phyloP scores from a whole-genome alignment of 495 filamentous ascomycete genomes.

The Annulohypoxylon bovei region DNA sequence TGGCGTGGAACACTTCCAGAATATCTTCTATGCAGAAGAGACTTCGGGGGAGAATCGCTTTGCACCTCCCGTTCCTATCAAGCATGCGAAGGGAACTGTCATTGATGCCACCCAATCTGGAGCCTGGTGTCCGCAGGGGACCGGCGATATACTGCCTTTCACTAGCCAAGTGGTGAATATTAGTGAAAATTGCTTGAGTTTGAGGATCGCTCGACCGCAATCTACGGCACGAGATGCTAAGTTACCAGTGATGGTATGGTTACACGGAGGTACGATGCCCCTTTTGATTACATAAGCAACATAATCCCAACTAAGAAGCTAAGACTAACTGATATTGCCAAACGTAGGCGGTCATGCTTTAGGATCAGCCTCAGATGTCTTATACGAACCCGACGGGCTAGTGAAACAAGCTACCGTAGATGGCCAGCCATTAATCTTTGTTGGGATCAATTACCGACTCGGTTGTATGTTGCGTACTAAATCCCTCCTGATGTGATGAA shows the following conservation, averaged over 20 bases:
- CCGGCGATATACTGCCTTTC: slow-evolving; percentile 21
- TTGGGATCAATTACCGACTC: slow-evolving; percentile 5
- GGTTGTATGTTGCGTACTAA: slow-evolving; percentile 3
- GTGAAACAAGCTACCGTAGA: slow-evolving; percentile 10
- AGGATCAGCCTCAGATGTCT: slow-evolving; percentile 8
- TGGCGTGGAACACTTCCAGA: slow-evolving; percentile 18
- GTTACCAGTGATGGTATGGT: slow-evolving; percentile 54
- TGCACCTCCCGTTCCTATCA: slow-evolving; percentile 6
- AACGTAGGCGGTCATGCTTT: slow-evolving; percentile 13
- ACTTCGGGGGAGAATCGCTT: slow-evolving; percentile 16
- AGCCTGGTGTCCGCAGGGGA: slow-evolving; percentile 8
- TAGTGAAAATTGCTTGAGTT: slow-evolving; percentile 53
- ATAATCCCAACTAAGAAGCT: background rate
- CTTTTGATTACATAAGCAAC: background rate
- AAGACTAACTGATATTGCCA: background rate
- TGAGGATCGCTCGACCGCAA: slow-evolving; percentile 51
- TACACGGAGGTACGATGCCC: slow-evolving; percentile 48
- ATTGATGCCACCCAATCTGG: slow-evolving; percentile 10
- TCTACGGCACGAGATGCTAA: slow-evolving; percentile 40
- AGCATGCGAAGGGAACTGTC: slow-evolving; percentile 23
- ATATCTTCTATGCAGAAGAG: slow-evolving; percentile 20
- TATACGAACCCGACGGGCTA: slow-evolving; percentile 8
- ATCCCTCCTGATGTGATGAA: background rate
- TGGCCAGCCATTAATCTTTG: slow-evolving; percentile 12
- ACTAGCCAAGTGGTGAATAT: slow-evolving; percentile 40